Evolutionary conservation across 441 rosid species (phyloP), one percentile per base, ranked within the genome.

Genomic region (Flueggea neowawraea): DNA sequence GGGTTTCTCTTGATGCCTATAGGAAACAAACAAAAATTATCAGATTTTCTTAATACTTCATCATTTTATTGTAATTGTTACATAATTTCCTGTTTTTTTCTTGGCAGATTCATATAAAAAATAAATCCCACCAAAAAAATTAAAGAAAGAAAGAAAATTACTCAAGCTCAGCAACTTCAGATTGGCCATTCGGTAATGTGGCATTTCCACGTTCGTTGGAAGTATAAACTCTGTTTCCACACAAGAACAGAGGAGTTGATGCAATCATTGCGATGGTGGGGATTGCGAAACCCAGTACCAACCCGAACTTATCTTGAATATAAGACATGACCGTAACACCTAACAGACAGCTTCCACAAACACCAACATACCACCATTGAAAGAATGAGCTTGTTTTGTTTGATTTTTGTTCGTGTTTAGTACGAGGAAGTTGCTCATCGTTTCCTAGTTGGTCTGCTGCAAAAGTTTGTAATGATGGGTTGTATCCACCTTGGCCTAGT

Each of bases 201-300:
- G 48, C 31, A 39, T 54, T 58, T 2, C 3, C 53, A 45, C 72
- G 75, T 8, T 72, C 72, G 58, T 69, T 76, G 63, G 80, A 78
- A 2, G 52, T 52, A 69, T 77, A 90, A 50, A 91, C 69, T 39
- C 75, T 64, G 39, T 68, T 81, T 52, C 97, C 96, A 54, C 80
- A 78, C 22, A 75, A 73, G 67, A 89, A 86, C 39, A 91, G 31
- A 16, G 58, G 69, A 62, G 75, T 76, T 8, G 84, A 82, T 7
- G 75, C 32, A 54, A 80, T 65, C 88, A 91, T 87, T 0, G 88
- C 86, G 11, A 84, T 65, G n/a, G 90, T 80, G 1, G 97, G 97
- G 43, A 94, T 82, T 32, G 95, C 91, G n/a, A 91, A 94, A 39
- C 99, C 96, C 3, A 86, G 74, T 6, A 85, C 91, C 99, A 97